Evolutionary conservation across 2,329 filamentous ascomycete genomes (phyloP), one percentile per base, ranked within the genome.

Genomic region (Aspergillus latus): DNA sequence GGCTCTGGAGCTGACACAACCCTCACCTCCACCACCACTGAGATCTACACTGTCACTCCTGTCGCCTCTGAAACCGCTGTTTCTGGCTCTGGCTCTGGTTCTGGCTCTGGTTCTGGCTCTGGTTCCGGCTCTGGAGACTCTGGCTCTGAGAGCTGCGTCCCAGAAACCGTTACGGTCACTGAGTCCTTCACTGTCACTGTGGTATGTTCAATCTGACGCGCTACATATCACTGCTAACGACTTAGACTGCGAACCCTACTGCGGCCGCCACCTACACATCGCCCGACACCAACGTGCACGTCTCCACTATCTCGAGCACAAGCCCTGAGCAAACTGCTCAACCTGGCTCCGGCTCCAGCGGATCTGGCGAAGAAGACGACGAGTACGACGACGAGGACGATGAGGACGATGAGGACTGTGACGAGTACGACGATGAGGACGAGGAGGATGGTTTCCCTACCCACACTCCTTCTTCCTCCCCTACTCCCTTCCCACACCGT

Each of bases 141-240:
- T 39, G 48, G 16, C 39, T 49, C 54, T 46, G 34, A 16, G 21
- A 36, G 43, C 36, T 58, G 50, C 52, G 45, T 47, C 32, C 43
- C 67, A 10, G 68, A 69, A 39, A 66, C 63, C n/a, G 67, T 72
- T 36, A 74, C 70, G 29, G 66, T 66, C 34, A 68, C 66, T 11
- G 63, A 69, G 32, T 52, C 50, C 21, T 52, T 46, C 49, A 72
- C 71, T 36, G 69, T 74, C 57, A 73, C 69, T 59, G 68, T 69
- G 60, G 70, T 73, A 70, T 47, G 69, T 67, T 39, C 16, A 48
- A 40, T 37, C 13, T n/a, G 32, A 28, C 21, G 34, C 16, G 15
- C 37, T 21, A 30, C 32, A 40, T 15, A 29, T 10, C 3, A 21
- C 44, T 43, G 56, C 46, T 56, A 45, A 54, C 10, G 36, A 30